These are phyloP conservation scores for Lanmaoa pseudosensibilis DNA, from an alignment of 768 basidiomycete genomes.

Conservation along the genomic window DNA sequence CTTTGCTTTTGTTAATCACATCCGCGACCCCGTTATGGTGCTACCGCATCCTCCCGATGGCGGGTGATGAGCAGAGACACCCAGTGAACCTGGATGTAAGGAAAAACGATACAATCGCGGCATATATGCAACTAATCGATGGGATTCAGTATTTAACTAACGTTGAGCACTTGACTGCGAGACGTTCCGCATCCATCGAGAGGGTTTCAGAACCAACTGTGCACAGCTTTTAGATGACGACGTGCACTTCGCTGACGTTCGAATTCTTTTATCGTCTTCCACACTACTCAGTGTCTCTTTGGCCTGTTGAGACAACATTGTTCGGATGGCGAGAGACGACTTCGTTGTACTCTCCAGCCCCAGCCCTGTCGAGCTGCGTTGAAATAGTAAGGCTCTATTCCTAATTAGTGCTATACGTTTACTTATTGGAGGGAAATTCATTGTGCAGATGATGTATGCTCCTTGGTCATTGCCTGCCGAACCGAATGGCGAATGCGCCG, in stretches of 20 bases:
- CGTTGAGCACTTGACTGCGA: not conserved
- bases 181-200: conserved; percentile 4
- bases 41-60: conserved; percentile 23
- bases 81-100: conserved; percentile 2
- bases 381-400: conserved; percentile 7
- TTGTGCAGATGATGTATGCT: not conserved
- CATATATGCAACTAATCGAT: conserved; percentile 19
- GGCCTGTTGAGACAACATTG: not conserved
- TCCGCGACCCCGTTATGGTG: not conserved
- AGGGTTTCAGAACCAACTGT: conserved; percentile 6
- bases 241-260: not conserved
- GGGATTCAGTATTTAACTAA: not conserved
- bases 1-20: not conserved
- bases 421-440: conserved; percentile 5
- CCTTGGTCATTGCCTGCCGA: not conserved
- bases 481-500: conserved; percentile 3
- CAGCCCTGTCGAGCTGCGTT: not conserved
- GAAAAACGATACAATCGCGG: conserved; percentile 3
- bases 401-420: not conserved
- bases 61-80: conserved; percentile 17
- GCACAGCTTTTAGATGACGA: conserved; percentile 27
- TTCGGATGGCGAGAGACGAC: not conserved
- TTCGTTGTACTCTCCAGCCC: not conserved
- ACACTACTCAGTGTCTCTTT: not conserved
- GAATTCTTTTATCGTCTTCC: not conserved